Evolutionary conservation across 2,329 filamentous ascomycete species (phyloP).

Genomic region (Aspergillus ibericus): DNA sequence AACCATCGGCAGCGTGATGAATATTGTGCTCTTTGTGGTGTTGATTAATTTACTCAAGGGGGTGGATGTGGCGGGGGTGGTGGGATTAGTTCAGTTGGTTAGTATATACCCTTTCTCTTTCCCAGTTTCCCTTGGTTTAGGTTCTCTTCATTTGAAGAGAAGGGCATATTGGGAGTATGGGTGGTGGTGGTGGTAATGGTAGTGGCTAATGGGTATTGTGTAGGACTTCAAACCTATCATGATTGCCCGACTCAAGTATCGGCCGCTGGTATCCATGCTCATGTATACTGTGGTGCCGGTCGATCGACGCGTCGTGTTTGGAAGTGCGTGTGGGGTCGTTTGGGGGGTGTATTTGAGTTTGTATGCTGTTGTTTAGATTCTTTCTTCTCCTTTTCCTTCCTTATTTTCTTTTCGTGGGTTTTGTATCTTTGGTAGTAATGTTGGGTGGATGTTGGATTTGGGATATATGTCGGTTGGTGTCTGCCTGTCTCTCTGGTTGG

Average conservation of each 20-base stretch:
- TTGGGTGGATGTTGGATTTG: not conserved
- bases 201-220: too few species aligned
- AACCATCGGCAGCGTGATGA: constrained; percentile 56
- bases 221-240: constrained; percentile 66
- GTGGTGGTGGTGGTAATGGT: too few species aligned
- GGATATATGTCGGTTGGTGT: too few species aligned
- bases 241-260: constrained; percentile 69
- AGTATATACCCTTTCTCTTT: constrained; percentile 10
- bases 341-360: constrained; percentile 78
- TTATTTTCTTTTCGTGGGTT: too few species aligned
- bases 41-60: constrained; percentile 51
- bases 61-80: constrained; percentile 25
- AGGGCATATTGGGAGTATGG: not conserved
- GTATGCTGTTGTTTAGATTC: constrained; percentile 45
- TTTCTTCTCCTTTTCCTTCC: not conserved
- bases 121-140: constrained; percentile 1
- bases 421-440: too few species aligned
- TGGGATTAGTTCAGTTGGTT: constrained; percentile 36
- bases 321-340: constrained; percentile 67
- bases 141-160: not conserved
- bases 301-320: constrained; percentile 68
- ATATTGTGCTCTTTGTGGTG: constrained; percentile 58
- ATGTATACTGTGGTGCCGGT: constrained; percentile 74
- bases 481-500: too few species aligned
- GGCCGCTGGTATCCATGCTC: constrained; percentile 68